These are phyloP conservation scores for Neofusicoccum laricinum DNA, from an alignment of 2,329 filamentous ascomycete genomes.

Conservation along the genomic window DNA sequence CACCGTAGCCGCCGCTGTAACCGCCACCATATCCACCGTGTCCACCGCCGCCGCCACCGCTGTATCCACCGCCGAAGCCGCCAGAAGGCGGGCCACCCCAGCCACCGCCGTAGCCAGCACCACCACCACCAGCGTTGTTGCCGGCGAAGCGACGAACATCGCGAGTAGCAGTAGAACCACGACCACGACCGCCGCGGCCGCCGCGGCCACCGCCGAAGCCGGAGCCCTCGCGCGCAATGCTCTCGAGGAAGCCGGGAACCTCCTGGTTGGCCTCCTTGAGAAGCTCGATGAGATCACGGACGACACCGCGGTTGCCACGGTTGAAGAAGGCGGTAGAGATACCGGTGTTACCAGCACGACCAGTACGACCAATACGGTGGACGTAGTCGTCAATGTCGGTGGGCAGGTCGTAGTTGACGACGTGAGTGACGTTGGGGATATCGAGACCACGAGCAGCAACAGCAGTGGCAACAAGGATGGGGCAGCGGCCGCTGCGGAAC, in stretches of 20 bases:
- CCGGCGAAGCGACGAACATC: constrained; percentile 70
- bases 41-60: constrained; percentile 36
- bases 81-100: constrained; percentile 36
- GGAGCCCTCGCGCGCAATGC: constrained; percentile 90
- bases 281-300: constrained; percentile 93
- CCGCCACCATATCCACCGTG: constrained; percentile 42
- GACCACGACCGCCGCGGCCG: constrained; percentile 61
- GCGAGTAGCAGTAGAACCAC: constrained; percentile 69
- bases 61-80: constrained; percentile 34
- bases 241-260: constrained; percentile 89
- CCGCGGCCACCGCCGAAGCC: constrained; percentile 72
- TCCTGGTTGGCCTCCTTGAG: constrained; percentile 99
- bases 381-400: constrained; percentile 99
- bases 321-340: constrained; percentile 99
- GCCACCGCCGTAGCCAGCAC: constrained; percentile 40
- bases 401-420: constrained; percentile 99
- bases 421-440: constrained; percentile 94
- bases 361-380: constrained; percentile 98
- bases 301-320: constrained; percentile 96
- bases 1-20: constrained; percentile 40
- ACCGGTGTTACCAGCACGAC: constrained; percentile 98
- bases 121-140: constrained; percentile 59
- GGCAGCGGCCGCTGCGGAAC: constrained; percentile 94
- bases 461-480: constrained; percentile 93
- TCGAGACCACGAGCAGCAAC: constrained; percentile 83